Evolutionary conservation across 1,139 yeast genomes (phyloP), one percentile per base, ranked within the genome.

Genomic region (Candida tetrigidarum): DNA sequence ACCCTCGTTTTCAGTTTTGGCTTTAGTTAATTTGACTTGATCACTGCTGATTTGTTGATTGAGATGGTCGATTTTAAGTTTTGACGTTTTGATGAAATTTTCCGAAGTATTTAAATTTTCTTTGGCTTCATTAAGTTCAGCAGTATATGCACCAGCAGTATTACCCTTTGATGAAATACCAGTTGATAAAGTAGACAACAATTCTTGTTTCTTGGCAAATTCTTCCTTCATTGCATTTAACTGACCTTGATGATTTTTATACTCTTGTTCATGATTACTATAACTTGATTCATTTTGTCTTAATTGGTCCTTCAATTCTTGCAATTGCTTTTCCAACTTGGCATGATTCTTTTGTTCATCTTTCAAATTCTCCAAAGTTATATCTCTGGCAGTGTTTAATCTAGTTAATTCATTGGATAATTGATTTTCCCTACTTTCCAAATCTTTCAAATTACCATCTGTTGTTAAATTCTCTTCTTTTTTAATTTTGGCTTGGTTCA

Each of bases 81-180:
- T 76, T 12, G 83, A 72, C 52, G 85, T 86, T 46, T 86, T 84
- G 15, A 85, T 76, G 26, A 71, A 60, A 1, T 86, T 81, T 35
- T 76, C 75, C 1, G 83, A 71, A 12, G 77, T 76, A 43, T 84
- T 78, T 3, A 85, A 64, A 38, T 71, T 73, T 28, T 77, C 77
- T 52, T 87, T 86, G 2, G 81, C 84, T 41, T 81, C 84, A 45
- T 82, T 81, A 27, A 91, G 67, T 56, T 91, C 96, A 3, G 84
- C 78, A 46, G 80, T 74, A 61, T 90, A 93, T 11, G 97, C 97
- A 28, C 91, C 85, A 50, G 87, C 88, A 0, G 84, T 56, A 32
- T 71, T 76, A 41, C 96, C 97, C 46, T 83, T 84, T 0, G 96
- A 80, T 0, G 97, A 87, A 11, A 93, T 84, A 55, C 99, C 99